Evolutionary conservation across 208 protist genomes (phyloP).

Genomic region (Leishmania aethiopica): DNA sequence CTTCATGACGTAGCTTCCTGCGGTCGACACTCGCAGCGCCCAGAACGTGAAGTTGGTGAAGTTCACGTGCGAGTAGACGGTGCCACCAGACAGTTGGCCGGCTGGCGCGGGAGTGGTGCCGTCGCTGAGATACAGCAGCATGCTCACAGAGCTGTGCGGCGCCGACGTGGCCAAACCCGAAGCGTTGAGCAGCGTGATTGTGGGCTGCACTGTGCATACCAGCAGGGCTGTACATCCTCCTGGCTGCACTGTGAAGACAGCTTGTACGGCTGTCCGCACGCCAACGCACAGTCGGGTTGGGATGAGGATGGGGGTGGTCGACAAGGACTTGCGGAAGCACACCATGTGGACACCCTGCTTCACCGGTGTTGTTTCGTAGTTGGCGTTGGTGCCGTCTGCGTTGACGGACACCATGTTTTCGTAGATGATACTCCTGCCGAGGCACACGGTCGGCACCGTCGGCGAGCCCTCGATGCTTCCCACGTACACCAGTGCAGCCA

Average conservation of each 20-base stretch:
- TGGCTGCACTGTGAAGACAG: conserved; percentile 58
- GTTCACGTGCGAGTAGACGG: conserved; percentile 39
- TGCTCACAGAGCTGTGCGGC: conserved; percentile 41
- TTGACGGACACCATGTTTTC: conserved; percentile 36
- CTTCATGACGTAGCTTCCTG: conserved; percentile 62
- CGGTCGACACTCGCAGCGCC: conserved; percentile 44
- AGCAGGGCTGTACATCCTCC: conserved; percentile 39
- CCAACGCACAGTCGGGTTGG: conserved; percentile 36
- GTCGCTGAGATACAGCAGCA: conserved; percentile 48
- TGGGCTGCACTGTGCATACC: conserved; percentile 66
- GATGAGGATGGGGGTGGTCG: conserved; percentile 34
- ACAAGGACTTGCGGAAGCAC: conserved; percentile 47
- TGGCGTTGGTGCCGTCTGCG: conserved; percentile 46
- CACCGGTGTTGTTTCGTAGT: conserved; percentile 54
- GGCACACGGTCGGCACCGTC: conserved; percentile 42
- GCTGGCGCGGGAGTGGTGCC: conserved; percentile 31
- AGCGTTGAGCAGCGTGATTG: conserved; percentile 52
- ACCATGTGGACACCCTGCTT: conserved; percentile 57
- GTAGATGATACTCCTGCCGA: conserved; percentile 30
- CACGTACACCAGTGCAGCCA: conserved; percentile 61
- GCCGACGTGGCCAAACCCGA: conserved; percentile 38
- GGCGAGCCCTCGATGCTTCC: conserved; percentile 17
- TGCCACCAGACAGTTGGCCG: conserved; percentile 41
- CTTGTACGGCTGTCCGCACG: conserved; percentile 43
- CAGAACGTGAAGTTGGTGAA: conserved; percentile 69